Evolutionary conservation across 331 rosid species (phyloP).

Genomic region (Phaseolus coccineus): DNA sequence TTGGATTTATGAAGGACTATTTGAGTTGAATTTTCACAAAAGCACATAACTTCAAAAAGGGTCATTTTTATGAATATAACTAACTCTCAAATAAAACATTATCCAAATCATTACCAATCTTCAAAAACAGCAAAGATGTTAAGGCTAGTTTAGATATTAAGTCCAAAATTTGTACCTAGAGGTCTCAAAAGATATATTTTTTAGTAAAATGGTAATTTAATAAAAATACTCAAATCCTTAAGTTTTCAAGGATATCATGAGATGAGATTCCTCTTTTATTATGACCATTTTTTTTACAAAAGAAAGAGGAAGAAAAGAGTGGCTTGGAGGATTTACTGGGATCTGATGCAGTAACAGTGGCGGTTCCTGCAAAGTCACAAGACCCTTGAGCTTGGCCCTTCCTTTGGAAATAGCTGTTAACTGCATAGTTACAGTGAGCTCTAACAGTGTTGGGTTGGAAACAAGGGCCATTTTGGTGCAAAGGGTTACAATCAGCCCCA

Average conservation of each 20-base stretch:
- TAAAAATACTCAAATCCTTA: no score
- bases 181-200: no score
- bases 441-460: constrained; percentile 71
- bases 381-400: constrained; percentile 68
- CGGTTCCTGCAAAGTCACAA: constrained; percentile 79
- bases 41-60: background rate
- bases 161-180: no score
- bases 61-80: no score
- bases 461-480: constrained; percentile 61
- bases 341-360: constrained; percentile 55
- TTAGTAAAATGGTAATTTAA: no score
- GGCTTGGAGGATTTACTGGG: constrained; percentile 58
- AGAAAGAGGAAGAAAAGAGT: background rate
- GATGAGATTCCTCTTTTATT: no score
- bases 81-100: no score
- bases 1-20: background rate
- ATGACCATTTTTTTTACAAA: background rate
- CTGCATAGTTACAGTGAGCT: constrained; percentile 81
- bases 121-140: no score
- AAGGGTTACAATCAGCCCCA: constrained; percentile 84
- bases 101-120: no score
- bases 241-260: no score
- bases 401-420: constrained; percentile 80
- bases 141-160: no score
- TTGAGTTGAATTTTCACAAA: background rate